Percentiles rank a stretch among this genome's conserved stretches.
These are phyloP conservation scores for Fusarium vanettenii DNA, from an alignment of 2,329 filamentous ascomycete species.

Conservation along the genomic window DNA sequence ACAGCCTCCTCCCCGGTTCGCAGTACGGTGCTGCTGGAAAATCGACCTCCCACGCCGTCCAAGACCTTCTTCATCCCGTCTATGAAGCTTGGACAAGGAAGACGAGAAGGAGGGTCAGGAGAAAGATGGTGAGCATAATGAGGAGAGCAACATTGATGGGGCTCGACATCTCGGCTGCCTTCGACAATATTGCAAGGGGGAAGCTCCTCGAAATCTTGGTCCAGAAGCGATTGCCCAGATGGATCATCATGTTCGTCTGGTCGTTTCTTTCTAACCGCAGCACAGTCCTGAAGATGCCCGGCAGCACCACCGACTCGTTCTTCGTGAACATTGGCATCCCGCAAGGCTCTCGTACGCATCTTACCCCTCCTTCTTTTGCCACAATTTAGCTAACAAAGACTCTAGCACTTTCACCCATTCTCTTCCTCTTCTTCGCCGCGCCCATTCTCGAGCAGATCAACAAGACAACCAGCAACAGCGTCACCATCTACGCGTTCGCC, in stretches of 20 bases:
- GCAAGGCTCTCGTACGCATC: neutral
- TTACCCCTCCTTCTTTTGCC: neutral
- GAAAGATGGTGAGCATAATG: neutral
- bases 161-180: constrained; percentile 11
- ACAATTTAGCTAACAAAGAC: neutral
- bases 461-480: neutral
- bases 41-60: constrained; percentile 4
- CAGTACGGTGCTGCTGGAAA: constrained; percentile 11
- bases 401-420: neutral
- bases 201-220: constrained; percentile 1
- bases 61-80: neutral
- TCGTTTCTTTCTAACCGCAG: constrained; percentile 5
- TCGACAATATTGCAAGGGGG: neutral
- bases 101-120: neutral
- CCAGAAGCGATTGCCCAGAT: neutral
- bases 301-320: neutral
- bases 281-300: constrained; percentile 6
- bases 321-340: constrained; percentile 12
- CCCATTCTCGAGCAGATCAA: neutral
- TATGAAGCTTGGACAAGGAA: neutral
- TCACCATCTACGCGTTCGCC: neutral
- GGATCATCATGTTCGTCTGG: neutral
- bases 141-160: neutral
- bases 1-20: neutral
- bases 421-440: constrained; percentile 13